A percentile compares a stretch with the other conserved stretches of the same genome.
phyloP scores from a whole-genome alignment of 768 basidiomycete species.

The Mycena amicta region DNA sequence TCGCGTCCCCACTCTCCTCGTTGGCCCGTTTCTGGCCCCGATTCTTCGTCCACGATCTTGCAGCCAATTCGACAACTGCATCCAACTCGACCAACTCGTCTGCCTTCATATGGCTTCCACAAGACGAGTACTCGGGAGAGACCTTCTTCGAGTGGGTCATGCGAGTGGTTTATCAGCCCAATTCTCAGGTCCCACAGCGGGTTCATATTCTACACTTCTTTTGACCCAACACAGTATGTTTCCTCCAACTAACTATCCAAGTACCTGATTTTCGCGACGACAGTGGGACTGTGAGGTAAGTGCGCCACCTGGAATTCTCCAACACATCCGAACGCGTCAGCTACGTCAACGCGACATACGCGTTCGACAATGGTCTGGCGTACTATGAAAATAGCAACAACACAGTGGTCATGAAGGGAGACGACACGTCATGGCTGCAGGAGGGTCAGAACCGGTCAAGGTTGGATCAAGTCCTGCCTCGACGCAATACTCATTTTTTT shows the following conservation, averaged over 20 bases:
- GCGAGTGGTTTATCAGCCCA: neutral
- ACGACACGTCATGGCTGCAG: constrained; percentile 60
- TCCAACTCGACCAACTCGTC: constrained; percentile 37
- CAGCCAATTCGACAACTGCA: constrained; percentile 39
- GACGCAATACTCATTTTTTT: constrained; percentile 1
- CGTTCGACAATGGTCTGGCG: constrained; percentile 55
- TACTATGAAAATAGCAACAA: constrained; percentile 55
- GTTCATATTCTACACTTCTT: constrained; percentile 59
- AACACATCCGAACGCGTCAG: constrained; percentile 35
- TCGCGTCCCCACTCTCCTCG: constrained; percentile 3
- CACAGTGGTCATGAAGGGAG: constrained; percentile 76
- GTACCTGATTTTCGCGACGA: no score
- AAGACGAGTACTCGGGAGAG: constrained; percentile 67
- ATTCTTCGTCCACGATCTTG: constrained; percentile 27
- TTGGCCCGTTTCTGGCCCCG: constrained; percentile 15
- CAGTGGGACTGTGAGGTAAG: constrained; percentile 75
- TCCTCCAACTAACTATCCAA: no score
- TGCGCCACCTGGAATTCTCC: constrained; percentile 23
- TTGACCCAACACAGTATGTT: constrained; percentile 71
- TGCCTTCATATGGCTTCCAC: constrained; percentile 57
- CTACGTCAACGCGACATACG: constrained; percentile 59
- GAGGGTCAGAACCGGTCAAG: constrained; percentile 62
- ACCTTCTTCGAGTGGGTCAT: constrained; percentile 70
- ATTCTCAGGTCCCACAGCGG: constrained; percentile 36
- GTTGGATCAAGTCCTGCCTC: constrained; percentile 34